Conservation (phyloP, 495 filamentous ascomycete genomes). For the Hypoxylon rickii region DNA sequence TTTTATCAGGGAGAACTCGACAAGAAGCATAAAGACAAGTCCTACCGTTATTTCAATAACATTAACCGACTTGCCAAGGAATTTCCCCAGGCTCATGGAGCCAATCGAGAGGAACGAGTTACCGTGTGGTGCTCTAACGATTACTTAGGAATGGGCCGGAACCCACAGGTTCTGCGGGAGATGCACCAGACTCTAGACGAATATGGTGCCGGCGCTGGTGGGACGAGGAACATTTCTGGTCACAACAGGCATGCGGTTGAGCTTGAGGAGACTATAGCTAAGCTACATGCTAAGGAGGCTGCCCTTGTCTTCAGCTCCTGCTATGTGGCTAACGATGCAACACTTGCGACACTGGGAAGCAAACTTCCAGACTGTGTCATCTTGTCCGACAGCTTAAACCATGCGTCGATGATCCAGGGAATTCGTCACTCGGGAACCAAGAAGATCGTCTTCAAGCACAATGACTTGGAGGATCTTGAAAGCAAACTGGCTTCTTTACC, state of each 20-base stretch:
- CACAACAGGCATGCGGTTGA: constrained; percentile 93
- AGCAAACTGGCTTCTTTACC: constrained; percentile 87
- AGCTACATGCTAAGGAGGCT: constrained; percentile 86
- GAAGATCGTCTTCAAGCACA: constrained; percentile 99
- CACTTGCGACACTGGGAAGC: constrained; percentile 91
- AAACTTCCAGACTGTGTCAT: constrained; percentile 97
- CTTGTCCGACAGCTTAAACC: constrained; percentile 91
- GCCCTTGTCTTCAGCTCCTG: constrained; percentile 95
- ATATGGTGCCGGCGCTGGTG: constrained; percentile 94
- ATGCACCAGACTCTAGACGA: constrained; percentile 96
- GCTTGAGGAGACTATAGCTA: constrained; percentile 82
- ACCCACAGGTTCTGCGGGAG: constrained; percentile 78
- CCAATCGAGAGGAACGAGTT: constrained; percentile 81
- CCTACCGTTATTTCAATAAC: constrained; percentile 99
- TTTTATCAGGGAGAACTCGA: constrained; percentile 90
- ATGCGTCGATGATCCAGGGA: constrained; percentile 99
- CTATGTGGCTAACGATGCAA: constrained; percentile 98
- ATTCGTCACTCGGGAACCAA: constrained; percentile 95
- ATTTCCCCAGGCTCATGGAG: constrained; percentile 92
- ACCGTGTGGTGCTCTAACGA: constrained; percentile 99
- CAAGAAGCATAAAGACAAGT: constrained; percentile 99
- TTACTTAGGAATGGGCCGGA: constrained; percentile 96
- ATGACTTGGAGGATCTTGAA: constrained; percentile 88
- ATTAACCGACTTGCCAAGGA: constrained; percentile 98
- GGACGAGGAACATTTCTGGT: constrained; percentile 96